Conservation (phyloP, 2,329 filamentous ascomycete species). For the Mycosphaerella sp. region DNA sequence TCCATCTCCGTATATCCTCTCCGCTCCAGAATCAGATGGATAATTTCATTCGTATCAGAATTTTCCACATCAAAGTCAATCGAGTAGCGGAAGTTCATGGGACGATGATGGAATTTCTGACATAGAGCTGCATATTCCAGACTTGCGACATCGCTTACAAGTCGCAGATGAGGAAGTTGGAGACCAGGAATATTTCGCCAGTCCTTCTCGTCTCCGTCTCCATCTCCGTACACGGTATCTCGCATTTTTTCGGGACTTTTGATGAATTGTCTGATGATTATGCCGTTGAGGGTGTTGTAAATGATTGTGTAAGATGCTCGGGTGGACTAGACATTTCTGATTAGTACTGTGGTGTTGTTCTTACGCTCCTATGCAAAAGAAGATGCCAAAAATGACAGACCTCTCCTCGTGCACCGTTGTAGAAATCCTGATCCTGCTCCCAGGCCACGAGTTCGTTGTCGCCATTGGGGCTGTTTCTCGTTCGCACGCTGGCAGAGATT, state of each 20-base stretch:
- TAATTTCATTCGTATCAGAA: not conserved
- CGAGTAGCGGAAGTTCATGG: not conserved
- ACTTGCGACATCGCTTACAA: not conserved
- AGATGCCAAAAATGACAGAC: not conserved
- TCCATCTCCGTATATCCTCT: not conserved
- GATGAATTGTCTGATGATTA: not conserved
- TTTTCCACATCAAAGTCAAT: not conserved
- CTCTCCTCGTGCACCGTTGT: not conserved
- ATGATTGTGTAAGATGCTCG: not conserved
- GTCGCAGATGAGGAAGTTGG: not conserved
- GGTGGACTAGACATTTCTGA: not conserved
- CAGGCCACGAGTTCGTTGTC: not conserved
- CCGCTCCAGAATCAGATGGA: not conserved
- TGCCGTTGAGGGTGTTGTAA: not conserved
- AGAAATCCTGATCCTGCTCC: not conserved
- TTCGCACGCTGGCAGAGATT: not conserved
- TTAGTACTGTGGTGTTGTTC: too few species aligned
- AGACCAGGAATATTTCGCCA: not conserved
- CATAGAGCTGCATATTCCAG: not conserved
- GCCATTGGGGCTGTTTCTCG: not conserved
- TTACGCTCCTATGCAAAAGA: too few species aligned
- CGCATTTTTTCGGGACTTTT: not conserved
- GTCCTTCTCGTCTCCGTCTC: too few species aligned
- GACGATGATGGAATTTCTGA: not conserved
- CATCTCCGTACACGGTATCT: not conserved